Conservation (phyloP, 768 basidiomycete species). For the Suillus hirtellus region DNA sequence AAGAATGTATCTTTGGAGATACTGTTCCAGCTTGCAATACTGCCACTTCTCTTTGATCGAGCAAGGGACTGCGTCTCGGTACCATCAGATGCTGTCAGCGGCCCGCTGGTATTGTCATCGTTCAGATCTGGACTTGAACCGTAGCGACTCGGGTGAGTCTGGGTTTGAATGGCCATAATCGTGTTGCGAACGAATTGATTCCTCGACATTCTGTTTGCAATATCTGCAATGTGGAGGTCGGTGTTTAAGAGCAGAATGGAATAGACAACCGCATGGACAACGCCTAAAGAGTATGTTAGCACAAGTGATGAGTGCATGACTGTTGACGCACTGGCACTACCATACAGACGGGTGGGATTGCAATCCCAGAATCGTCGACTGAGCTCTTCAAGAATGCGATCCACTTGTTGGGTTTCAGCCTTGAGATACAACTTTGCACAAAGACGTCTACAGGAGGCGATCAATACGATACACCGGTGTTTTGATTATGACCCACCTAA, state of each 20-base stretch:
- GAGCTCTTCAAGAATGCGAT: slow-evolving; percentile 92
- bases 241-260: slow-evolving; percentile 94
- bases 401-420: slow-evolving; percentile 97
- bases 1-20: slow-evolving; percentile 60
- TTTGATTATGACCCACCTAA: slow-evolving; percentile 55
- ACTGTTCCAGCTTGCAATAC: slow-evolving; percentile 84
- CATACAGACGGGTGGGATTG: slow-evolving; percentile 80
- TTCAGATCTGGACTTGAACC: slow-evolving; percentile 64
- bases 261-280: slow-evolving; percentile 94
- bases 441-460: slow-evolving; percentile 54
- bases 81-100: slow-evolving; percentile 55
- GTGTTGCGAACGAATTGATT: slow-evolving; percentile 93
- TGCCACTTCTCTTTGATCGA: slow-evolving; percentile 76
- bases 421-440: slow-evolving; percentile 93
- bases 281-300: slow-evolving; percentile 47
- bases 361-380: slow-evolving; percentile 90
- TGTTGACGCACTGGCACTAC: slow-evolving; percentile 70
- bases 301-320: neutral
- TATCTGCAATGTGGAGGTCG: slow-evolving; percentile 94
- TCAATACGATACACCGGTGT: neutral
- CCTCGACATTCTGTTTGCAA: slow-evolving; percentile 86
- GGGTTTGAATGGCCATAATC: slow-evolving; percentile 79
- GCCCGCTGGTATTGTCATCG: slow-evolving; percentile 67
- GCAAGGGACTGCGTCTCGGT: slow-evolving; percentile 46
- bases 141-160: slow-evolving; percentile 57